These are phyloP conservation scores for Fusarium sp. DNA, from an alignment of 2,329 filamentous ascomycete species.

Conservation along the genomic window DNA sequence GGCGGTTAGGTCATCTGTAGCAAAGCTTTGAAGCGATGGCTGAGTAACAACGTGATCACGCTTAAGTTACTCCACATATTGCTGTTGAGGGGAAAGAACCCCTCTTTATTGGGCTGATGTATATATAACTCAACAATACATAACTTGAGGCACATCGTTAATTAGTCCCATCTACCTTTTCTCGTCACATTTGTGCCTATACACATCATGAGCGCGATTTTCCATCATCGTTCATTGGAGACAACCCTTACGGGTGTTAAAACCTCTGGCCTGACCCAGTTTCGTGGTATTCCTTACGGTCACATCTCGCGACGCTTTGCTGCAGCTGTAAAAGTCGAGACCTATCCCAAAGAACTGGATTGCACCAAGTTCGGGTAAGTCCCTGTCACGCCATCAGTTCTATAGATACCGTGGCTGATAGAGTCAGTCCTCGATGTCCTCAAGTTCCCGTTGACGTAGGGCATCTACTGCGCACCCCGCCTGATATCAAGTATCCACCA, in stretches of 20 bases:
- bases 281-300: conserved; percentile 10
- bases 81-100: no score
- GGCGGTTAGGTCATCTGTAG: no score
- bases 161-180: no score
- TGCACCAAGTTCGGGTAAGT: conserved; percentile 4
- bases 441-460: conserved; percentile 55
- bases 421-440: conserved; percentile 53
- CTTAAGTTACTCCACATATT: no score
- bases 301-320: conserved; percentile 1
- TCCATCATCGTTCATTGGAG: neutral
- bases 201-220: neutral
- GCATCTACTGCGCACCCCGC: conserved; percentile 55
- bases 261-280: neutral
- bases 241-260: neutral
- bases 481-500: conserved; percentile 29
- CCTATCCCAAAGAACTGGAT: neutral
- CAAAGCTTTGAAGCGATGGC: no score
- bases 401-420: neutral
- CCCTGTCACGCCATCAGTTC: rapidly evolving
- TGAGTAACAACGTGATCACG: no score
- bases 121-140: no score
- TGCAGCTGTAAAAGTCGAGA: neutral
- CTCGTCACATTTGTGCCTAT: no score
- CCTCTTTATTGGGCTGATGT: no score
- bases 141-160: no score